These are phyloP conservation scores for Puccinellia tenuiflora DNA, from an alignment of 176 grass and related monocot species.

Conservation along the genomic window DNA sequence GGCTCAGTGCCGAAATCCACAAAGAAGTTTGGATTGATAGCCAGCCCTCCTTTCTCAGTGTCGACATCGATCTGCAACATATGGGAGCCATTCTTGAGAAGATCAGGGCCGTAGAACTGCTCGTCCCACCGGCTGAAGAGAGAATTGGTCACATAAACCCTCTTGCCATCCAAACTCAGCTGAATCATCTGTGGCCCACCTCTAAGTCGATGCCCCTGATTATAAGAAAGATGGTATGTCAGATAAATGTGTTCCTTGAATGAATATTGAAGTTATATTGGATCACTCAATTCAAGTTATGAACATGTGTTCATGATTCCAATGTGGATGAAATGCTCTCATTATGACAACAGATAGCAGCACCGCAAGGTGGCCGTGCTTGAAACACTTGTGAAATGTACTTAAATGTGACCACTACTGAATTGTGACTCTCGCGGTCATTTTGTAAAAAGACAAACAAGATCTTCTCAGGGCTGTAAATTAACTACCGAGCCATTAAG, in stretches of 20 bases:
- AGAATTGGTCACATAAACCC: conserved; percentile 85
- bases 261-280: neutral
- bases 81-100: conserved; percentile 84
- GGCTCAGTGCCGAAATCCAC: conserved; percentile 78
- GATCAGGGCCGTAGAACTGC: conserved; percentile 69
- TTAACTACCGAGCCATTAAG: neutral
- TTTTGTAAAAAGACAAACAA: neutral
- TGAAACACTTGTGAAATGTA: neutral
- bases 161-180: conserved; percentile 82
- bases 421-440: neutral
- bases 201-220: conserved; percentile 73
- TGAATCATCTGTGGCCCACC: conserved; percentile 97
- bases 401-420: neutral
- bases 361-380: neutral
- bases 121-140: conserved; percentile 89
- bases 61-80: conserved; percentile 88
- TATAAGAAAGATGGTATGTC: neutral
- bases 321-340: neutral
- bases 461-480: neutral
- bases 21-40: conserved; percentile 80
- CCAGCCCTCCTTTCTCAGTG: conserved; percentile 61
- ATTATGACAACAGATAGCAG: neutral
- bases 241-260: neutral
- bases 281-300: neutral
- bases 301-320: neutral